phyloP scores from a whole-genome alignment of 345 rosid species.

The Gossypium thurberi region DNA sequence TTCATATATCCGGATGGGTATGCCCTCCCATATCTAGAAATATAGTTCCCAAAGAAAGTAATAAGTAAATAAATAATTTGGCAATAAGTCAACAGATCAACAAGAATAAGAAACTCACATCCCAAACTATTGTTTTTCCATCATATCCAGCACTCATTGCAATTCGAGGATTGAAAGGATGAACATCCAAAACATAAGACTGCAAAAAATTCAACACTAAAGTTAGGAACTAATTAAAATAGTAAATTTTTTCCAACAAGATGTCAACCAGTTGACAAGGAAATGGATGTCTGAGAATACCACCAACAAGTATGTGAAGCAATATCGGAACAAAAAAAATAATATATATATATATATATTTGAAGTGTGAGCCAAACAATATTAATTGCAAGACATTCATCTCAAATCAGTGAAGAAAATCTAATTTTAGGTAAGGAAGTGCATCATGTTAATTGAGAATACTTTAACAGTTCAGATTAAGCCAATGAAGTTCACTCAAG shows the following conservation, averaged over 20 bases:
- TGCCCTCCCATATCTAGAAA: constrained; percentile 95
- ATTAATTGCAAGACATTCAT: background rate
- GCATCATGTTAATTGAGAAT: constrained; percentile 4
- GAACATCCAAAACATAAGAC: constrained; percentile 99
- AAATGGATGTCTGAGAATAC: background rate
- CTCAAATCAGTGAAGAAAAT: background rate
- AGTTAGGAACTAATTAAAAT: constrained; percentile 21
- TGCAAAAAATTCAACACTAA: constrained; percentile 32
- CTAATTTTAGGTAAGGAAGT: background rate
- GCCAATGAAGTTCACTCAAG: constrained; percentile 1
- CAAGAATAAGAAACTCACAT: constrained; percentile 60
- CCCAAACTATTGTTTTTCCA: constrained; percentile 96
- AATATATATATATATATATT: background rate
- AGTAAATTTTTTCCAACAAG: background rate
- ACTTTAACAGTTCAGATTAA: background rate
- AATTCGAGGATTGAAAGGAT: constrained; percentile 95
- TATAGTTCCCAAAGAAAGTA: constrained; percentile 15
- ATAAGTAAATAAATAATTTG: background rate
- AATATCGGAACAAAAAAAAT: background rate
- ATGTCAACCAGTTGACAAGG: background rate
- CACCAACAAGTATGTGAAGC: background rate
- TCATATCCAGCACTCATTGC: constrained; percentile 99
- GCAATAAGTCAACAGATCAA: constrained; percentile 7
- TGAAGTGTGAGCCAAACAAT: background rate
- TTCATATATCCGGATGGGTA: constrained; percentile 75